phyloP scores from a whole-genome alignment of 495 filamentous ascomycete genomes.

The Mycothermus thermophilus region DNA sequence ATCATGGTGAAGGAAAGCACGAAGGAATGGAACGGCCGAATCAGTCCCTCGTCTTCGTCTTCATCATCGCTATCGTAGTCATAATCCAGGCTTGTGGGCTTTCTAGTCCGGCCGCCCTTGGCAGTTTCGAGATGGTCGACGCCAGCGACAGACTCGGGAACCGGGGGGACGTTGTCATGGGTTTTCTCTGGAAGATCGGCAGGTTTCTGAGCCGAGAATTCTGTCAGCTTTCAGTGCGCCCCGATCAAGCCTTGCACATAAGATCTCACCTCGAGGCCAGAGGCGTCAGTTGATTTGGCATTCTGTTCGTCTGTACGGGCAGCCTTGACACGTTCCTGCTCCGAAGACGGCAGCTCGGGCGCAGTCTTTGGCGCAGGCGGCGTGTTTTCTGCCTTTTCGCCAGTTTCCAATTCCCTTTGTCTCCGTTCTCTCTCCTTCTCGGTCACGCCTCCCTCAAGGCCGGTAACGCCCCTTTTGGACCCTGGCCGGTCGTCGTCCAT shows the following conservation, averaged over 20 bases:
- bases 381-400: slow-evolving; percentile 51
- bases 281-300: slow-evolving; percentile 32
- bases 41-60: slow-evolving; percentile 46
- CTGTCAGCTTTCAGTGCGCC: too few relatives aligned
- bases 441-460: slow-evolving; percentile 74
- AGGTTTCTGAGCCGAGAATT: slow-evolving; percentile 49
- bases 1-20: slow-evolving; percentile 93
- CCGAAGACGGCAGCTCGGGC: slow-evolving; percentile 65
- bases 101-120: too few relatives aligned
- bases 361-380: slow-evolving; percentile 75
- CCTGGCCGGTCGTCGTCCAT: slow-evolving; percentile 70
- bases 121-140: slow-evolving; percentile 60
- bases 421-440: slow-evolving; percentile 65
- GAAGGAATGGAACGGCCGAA: slow-evolving; percentile 82
- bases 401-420: slow-evolving; percentile 42
- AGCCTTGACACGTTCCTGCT: slow-evolving; percentile 44
- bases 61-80: slow-evolving; percentile 18
- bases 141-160: slow-evolving; percentile 45
- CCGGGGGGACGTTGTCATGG: slow-evolving; percentile 61
- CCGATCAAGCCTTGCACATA: too few relatives aligned
- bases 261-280: slow-evolving; percentile 51
- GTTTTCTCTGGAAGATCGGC: slow-evolving; percentile 65
- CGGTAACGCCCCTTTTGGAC: slow-evolving; percentile 73
- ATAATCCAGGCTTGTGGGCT: slow-evolving; percentile 21
- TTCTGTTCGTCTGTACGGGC: slow-evolving; percentile 24